These are phyloP conservation scores for Cicer bijugum DNA, from an alignment of 306 rosid genomes.

Conservation along the genomic window DNA sequence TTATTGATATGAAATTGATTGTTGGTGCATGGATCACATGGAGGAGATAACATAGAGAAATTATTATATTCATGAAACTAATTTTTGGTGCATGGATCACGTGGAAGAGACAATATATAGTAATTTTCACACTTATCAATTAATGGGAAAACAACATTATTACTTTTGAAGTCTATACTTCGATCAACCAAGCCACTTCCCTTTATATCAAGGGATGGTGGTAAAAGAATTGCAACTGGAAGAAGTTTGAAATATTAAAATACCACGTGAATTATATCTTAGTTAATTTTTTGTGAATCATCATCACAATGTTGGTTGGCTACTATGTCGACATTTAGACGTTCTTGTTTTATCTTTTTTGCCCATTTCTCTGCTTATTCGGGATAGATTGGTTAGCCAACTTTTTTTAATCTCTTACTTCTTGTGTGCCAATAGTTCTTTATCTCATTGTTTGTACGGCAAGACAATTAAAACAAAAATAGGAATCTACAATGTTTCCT, in stretches of 20 bases:
- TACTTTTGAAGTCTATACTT: conserved; percentile 49
- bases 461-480: conserved; percentile 46
- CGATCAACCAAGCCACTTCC: conserved; percentile 51
- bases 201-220: conserved; percentile 48
- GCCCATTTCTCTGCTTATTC: conserved; percentile 52
- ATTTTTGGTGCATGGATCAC: conserved; percentile 44
- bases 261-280: conserved; percentile 55
- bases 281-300: conserved; percentile 45
- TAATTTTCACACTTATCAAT: conserved; percentile 46
- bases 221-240: conserved; percentile 28
- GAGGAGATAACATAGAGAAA: conserved; percentile 39
- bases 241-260: conserved; percentile 47
- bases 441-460: conserved; percentile 88
- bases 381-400: conserved; percentile 74
- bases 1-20: neutral
- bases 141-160: conserved; percentile 39
- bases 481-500: no score
- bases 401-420: conserved; percentile 65
- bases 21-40: neutral
- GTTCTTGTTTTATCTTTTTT: conserved; percentile 54
- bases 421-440: conserved; percentile 90
- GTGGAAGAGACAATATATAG: conserved; percentile 46
- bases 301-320: conserved; percentile 51
- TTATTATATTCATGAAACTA: conserved; percentile 46
- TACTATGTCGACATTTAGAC: conserved; percentile 43